phyloP scores from a whole-genome alignment of 257 asterid species.

The Anisodus tanguticus region DNA sequence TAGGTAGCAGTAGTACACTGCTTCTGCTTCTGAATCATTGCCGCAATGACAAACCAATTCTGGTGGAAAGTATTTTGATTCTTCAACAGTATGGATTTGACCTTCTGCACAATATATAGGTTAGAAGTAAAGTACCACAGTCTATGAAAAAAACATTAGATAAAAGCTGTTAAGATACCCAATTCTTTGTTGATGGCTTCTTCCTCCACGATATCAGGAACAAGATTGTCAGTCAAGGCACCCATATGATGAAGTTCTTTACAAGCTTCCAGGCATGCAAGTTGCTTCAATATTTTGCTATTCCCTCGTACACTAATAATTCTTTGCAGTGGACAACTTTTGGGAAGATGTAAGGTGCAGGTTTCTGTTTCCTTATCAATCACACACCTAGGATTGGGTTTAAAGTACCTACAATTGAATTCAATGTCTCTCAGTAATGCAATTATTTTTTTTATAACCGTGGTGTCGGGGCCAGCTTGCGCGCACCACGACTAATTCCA shows the following conservation, averaged over 20 bases:
- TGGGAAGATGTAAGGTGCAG: slow-evolving; percentile 71
- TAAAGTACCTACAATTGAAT: slow-evolving; percentile 58
- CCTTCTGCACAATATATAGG: slow-evolving; percentile 40
- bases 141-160: neutral
- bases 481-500: no score
- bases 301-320: slow-evolving; percentile 46
- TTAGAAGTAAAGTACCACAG: neutral
- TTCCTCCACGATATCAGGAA: slow-evolving; percentile 72
- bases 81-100: slow-evolving; percentile 47
- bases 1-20: slow-evolving; percentile 50
- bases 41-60: slow-evolving; percentile 55
- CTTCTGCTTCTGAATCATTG: slow-evolving; percentile 28
- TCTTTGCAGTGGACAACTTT: slow-evolving; percentile 62
- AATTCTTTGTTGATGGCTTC: slow-evolving; percentile 50
- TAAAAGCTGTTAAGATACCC: slow-evolving; percentile 41
- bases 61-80: slow-evolving; percentile 52
- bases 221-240: slow-evolving; percentile 71
- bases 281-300: slow-evolving; percentile 57
- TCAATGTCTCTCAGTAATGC: neutral
- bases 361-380: slow-evolving; percentile 46
- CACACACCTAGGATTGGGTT: slow-evolving; percentile 68
- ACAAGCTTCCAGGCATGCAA: slow-evolving; percentile 86
- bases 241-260: slow-evolving; percentile 70
- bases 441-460: no score
- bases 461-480: no score